Percentiles rank a stretch among this genome's conserved stretches.
Evolutionary conservation across 1,284 basidiomycete genomes (phyloP).

Genomic region (Porodaedalea pini): DNA sequence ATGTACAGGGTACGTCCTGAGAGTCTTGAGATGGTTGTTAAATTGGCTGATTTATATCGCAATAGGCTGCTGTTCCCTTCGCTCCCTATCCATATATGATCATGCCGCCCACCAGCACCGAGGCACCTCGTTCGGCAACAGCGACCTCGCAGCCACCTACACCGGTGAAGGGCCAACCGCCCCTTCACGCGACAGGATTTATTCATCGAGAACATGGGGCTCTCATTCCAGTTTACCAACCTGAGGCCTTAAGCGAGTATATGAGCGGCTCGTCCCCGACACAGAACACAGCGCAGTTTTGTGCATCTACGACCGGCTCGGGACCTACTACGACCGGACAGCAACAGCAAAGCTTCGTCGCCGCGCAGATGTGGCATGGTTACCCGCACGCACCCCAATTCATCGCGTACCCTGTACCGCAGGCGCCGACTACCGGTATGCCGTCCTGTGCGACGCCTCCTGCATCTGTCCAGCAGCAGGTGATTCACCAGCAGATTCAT

Average conservation of each 20-base stretch:
- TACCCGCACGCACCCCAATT: conserved; percentile 10
- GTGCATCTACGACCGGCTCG: background rate
- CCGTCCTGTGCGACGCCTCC: conserved; percentile 4
- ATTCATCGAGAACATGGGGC: conserved; percentile 69
- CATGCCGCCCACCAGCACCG: conserved; percentile 6
- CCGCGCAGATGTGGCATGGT: conserved; percentile 15
- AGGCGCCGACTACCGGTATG: background rate
- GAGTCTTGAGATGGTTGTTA: background rate
- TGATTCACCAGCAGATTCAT: conserved; percentile 6
- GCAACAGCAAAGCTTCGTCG: background rate
- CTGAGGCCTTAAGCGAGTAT: conserved; percentile 59
- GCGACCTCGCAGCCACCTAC: conserved; percentile 22
- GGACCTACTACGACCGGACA: background rate
- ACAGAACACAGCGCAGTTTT: background rate
- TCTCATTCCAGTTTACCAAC: conserved; percentile 66
- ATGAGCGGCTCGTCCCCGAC: conserved; percentile 34
- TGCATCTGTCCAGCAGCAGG: conserved; percentile 5
- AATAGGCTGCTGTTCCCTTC: conserved; percentile 44
- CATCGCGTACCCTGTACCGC: conserved; percentile 13
- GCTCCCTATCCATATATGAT: conserved; percentile 32
- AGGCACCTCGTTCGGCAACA: conserved; percentile 6
- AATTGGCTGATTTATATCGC: background rate
- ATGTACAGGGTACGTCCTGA: conserved; percentile 14
- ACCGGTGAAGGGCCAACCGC: conserved; percentile 43
- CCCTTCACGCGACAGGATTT: conserved; percentile 64